phyloP scores from a whole-genome alignment of 768 basidiomycete genomes.

The Clavaria fumosa region DNA sequence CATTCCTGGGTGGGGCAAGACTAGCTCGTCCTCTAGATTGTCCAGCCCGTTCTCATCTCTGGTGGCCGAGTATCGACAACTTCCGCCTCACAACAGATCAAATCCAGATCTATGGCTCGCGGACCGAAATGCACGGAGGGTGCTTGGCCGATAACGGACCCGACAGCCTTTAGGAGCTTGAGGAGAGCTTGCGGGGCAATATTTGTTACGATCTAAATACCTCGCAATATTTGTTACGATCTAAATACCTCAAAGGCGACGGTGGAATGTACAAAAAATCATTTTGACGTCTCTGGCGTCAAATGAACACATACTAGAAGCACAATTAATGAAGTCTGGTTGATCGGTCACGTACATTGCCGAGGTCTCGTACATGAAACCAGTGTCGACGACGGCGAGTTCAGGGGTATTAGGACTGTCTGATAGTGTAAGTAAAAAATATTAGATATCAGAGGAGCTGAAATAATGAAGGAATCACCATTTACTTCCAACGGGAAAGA shows the following conservation, averaged over 20 bases:
- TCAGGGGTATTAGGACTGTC: constrained; percentile 7
- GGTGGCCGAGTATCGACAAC: constrained; percentile 42
- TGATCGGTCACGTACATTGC: constrained; percentile 97
- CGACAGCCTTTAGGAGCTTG: constrained; percentile 53
- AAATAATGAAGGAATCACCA: too few relatives aligned
- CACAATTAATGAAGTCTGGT: constrained; percentile 77
- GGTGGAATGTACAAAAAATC: too few relatives aligned
- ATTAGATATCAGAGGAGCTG: too few relatives aligned
- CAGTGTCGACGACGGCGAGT: constrained; percentile 50
- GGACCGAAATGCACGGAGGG: constrained; percentile 77
- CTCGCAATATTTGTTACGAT: constrained; percentile 58
- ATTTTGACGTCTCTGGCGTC: background rate
- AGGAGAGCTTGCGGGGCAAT: constrained; percentile 46
- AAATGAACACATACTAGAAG: constrained; percentile 44
- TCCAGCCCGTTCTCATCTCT: constrained; percentile 27
- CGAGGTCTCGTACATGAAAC: constrained; percentile 82
- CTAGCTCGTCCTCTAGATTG: constrained; percentile 49
- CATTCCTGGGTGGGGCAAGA: constrained; percentile 73
- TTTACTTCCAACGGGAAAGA: too few relatives aligned
- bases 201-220: constrained; percentile 77
- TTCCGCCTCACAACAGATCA: constrained; percentile 54
- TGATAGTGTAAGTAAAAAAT: too few relatives aligned
- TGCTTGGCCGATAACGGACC: constrained; percentile 58
- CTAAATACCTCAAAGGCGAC: too few relatives aligned
- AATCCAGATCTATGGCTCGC: constrained; percentile 78